A percentile compares a stretch with the other conserved stretches of the same genome.
phyloP scores from a whole-genome alignment of 371 early-diverging fungal genomes.

The Phascolomyces articulosus region DNA sequence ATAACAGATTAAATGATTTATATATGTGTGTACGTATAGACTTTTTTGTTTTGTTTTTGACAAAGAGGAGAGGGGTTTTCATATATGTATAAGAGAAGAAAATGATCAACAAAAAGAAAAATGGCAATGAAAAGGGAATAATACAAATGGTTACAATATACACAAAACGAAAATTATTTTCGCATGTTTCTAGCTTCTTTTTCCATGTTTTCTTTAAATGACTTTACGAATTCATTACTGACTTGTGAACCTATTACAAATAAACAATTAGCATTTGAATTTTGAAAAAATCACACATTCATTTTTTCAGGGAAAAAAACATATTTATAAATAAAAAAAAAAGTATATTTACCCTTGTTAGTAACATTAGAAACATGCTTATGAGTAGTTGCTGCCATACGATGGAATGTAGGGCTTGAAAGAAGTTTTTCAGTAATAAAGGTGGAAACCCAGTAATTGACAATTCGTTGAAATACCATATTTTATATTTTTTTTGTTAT shows the following conservation, averaged over 20 bases:
- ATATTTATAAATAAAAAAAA: background rate
- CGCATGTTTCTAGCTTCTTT: slow-evolving; percentile 42
- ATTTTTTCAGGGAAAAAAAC: too few species aligned
- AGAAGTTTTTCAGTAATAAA: slow-evolving; percentile 53
- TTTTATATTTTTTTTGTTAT: slow-evolving; percentile 8
- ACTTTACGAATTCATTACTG: slow-evolving; percentile 43
- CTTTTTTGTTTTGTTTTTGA: too few species aligned
- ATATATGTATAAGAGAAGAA: background rate
- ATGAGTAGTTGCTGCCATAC: slow-evolving; percentile 53
- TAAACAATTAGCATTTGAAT: too few species aligned
- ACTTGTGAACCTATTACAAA: slow-evolving; percentile 38
- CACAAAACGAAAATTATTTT: slow-evolving; percentile 8
- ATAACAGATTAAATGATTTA: background rate
- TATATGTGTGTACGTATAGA: too few species aligned
- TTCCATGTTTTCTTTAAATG: slow-evolving; percentile 54
- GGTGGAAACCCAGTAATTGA: slow-evolving; percentile 51
- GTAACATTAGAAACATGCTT: slow-evolving; percentile 52
- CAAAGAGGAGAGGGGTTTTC: background rate
- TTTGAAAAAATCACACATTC: background rate
- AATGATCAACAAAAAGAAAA: too few species aligned
- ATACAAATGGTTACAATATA: too few species aligned
- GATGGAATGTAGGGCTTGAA: slow-evolving; percentile 50
- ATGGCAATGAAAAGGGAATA: too few species aligned
- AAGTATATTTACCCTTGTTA: slow-evolving; percentile 33
- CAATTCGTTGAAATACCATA: slow-evolving; percentile 52